phyloP scores from a whole-genome alignment of 176 grass and related monocot genomes.

The Pharus latifolius region DNA sequence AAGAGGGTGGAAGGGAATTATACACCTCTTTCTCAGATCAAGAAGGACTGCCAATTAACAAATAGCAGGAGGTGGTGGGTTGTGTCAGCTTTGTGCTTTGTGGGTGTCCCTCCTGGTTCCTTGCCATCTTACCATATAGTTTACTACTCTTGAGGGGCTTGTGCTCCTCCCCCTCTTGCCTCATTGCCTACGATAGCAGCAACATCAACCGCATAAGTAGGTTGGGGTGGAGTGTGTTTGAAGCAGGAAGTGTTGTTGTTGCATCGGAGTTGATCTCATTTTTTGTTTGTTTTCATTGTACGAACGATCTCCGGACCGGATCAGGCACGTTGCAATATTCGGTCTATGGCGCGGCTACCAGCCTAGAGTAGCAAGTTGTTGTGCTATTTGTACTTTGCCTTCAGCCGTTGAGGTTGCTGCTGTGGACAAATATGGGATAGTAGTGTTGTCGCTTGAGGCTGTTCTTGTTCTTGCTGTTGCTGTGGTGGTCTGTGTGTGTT shows the following conservation, averaged over 20 bases:
- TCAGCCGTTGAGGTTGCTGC: conserved; percentile 1
- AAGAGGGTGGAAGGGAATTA: not conserved
- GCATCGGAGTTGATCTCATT: conserved; percentile 10
- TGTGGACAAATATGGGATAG: conserved; percentile 11
- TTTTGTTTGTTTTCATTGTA: conserved; percentile 32
- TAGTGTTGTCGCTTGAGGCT: not conserved
- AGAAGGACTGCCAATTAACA: conserved; percentile 35
- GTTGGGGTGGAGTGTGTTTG: conserved; percentile 23
- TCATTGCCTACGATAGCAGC: conserved; percentile 32
- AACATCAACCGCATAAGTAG: conserved; percentile 41
- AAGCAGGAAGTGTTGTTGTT: conserved; percentile 7
- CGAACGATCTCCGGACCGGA: conserved; percentile 24
- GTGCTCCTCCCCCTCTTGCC: conserved; percentile 28
- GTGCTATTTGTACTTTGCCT: conserved; percentile 25
- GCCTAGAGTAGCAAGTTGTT: conserved; percentile 1
- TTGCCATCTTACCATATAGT: conserved; percentile 27
- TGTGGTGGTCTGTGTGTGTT: not conserved
- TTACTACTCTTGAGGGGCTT: conserved; percentile 41
- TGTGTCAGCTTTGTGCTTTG: conserved; percentile 76
- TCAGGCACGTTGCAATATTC: conserved; percentile 47
- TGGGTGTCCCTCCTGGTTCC: conserved; percentile 36
- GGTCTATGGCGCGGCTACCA: not conserved
- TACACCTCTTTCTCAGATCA: conserved; percentile 39
- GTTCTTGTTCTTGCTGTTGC: conserved; percentile 18
- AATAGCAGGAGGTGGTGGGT: conserved; percentile 31